Base-by-base conservation (phyloP, 2,329 filamentous ascomycete genomes). In the Thielaviopsis musarum region DNA sequence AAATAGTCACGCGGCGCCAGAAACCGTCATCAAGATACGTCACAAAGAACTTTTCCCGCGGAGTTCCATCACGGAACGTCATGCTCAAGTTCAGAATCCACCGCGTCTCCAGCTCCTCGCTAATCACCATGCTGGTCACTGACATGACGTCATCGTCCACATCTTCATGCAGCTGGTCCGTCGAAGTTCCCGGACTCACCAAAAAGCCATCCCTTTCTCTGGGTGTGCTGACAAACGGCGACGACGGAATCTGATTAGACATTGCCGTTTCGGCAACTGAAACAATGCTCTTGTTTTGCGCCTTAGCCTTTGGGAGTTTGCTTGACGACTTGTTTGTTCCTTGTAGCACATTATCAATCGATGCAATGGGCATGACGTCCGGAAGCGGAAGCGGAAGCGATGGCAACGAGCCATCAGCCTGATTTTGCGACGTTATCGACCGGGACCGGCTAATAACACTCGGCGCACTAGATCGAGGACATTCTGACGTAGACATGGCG, bases 81-180 rank as follows among this genome's bases (percentile, higher is more conserved):
- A 98, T 96, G 71, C 90, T 96, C 62, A 97, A 78, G 68, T 98
- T 98, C 65, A 98, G 76, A 62, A 98, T 97, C 93, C 93, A 98
- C 67, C 81, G 84, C 62, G 78, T 81, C 67, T 96, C 90, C 59
- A 96, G 78, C 70, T 97, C 91, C 63, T 87, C 82, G 64, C 86
- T 82, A 64, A 95, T 79, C 65, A 81, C 75, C 57, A 76, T 74
- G 45, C 55, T 59, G 7, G 55, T 51, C 12, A 61, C 52, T 13
- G 59, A 59, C n/a, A 49, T 54, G 17, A 15, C 15, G 22, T 41
- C 53, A 38, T 60, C 54, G n/a, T 56, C 54, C 13, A 45, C 52
- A 21, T 61, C 60, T 17, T 62, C 60, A 21, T 61, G 34, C 6
- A 54, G 19, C 21, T 45, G 41, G 7, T 41, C 52, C 30, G 10